These are phyloP conservation scores for Sporodiniella umbellata DNA, from an alignment of 371 early-diverging fungal species.

Conservation along the genomic window DNA sequence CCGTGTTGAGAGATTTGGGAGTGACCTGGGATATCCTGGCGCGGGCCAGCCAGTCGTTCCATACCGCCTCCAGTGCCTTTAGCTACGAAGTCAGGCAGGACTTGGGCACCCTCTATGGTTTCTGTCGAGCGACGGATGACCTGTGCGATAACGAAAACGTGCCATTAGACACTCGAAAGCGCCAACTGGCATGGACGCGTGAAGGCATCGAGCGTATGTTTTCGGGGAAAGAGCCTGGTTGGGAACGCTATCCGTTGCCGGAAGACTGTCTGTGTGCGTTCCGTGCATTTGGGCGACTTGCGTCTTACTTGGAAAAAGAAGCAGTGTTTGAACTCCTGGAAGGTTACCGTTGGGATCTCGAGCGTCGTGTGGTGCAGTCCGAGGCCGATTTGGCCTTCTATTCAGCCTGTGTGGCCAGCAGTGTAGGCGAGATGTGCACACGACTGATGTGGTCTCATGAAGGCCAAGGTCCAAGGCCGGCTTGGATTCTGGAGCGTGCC, in stretches of 20 bases:
- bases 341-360: slow-evolving; percentile 55
- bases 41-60: slow-evolving; percentile 53
- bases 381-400: slow-evolving; percentile 46
- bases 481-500: slow-evolving; percentile 23
- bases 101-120: slow-evolving; percentile 53
- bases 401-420: slow-evolving; percentile 55
- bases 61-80: slow-evolving; percentile 51
- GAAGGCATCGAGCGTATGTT: slow-evolving; percentile 30
- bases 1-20: slow-evolving; percentile 22
- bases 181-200: slow-evolving; percentile 20
- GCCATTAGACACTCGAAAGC: slow-evolving; percentile 18
- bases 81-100: slow-evolving; percentile 48
- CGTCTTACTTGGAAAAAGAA: slow-evolving; percentile 33
- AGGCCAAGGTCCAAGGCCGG: background rate
- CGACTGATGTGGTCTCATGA: slow-evolving; percentile 26
- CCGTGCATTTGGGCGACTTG: slow-evolving; percentile 34
- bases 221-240: slow-evolving; percentile 21
- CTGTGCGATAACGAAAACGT: slow-evolving; percentile 45
- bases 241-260: slow-evolving; percentile 31
- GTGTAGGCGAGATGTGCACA: slow-evolving; percentile 58
- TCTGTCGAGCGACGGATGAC: slow-evolving; percentile 64
- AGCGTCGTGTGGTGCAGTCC: slow-evolving; percentile 20
- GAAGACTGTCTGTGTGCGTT: slow-evolving; percentile 26
- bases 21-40: slow-evolving; percentile 30
- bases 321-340: slow-evolving; percentile 48